Percentiles rank a stretch among this genome's conserved stretches.
phyloP scores from a whole-genome alignment of 2,329 filamentous ascomycete genomes.

The Curvularia spicifera region DNA sequence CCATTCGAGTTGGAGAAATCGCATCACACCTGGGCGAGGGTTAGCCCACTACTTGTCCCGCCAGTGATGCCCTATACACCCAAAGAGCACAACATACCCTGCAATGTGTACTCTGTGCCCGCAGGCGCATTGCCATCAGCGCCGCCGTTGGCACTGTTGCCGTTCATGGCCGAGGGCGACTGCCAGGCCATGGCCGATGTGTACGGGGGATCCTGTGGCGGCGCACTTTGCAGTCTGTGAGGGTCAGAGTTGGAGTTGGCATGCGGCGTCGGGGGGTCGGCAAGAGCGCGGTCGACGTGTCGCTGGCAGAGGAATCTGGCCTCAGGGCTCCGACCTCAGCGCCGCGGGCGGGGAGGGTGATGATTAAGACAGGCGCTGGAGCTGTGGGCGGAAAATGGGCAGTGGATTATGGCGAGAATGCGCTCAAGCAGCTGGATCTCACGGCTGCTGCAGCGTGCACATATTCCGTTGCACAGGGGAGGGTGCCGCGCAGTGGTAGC shows the following conservation, averaged over 20 bases:
- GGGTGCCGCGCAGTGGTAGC: constrained; percentile 18
- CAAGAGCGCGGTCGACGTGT: constrained; percentile 28
- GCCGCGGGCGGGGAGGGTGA: constrained; percentile 14
- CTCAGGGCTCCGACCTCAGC: constrained; percentile 30
- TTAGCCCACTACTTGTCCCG: constrained; percentile 25
- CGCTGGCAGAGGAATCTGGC: constrained; percentile 24
- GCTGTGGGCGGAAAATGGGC: background rate
- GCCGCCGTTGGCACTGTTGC: constrained; percentile 60
- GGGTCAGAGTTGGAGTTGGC: constrained; percentile 31
- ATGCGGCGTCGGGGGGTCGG: constrained; percentile 40
- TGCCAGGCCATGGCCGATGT: constrained; percentile 70
- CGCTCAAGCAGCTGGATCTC: constrained; percentile 11
- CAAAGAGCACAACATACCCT: constrained; percentile 58
- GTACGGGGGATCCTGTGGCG: constrained; percentile 26
- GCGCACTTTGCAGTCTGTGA: constrained; percentile 32
- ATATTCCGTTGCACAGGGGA: constrained; percentile 18
- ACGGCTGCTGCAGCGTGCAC: constrained; percentile 15
- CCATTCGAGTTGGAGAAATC: constrained; percentile 99
- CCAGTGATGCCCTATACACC: constrained; percentile 8
- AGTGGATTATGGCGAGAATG: constrained; percentile 8
- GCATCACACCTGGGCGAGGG: constrained; percentile 80
- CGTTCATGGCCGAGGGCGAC: constrained; percentile 68
- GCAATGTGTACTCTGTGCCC: constrained; percentile 74
- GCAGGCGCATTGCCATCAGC: constrained; percentile 58
- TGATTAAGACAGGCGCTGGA: background rate